phyloP scores from a whole-genome alignment of 2,329 filamentous ascomycete species.

The Clarireedia homoeocarpa region DNA sequence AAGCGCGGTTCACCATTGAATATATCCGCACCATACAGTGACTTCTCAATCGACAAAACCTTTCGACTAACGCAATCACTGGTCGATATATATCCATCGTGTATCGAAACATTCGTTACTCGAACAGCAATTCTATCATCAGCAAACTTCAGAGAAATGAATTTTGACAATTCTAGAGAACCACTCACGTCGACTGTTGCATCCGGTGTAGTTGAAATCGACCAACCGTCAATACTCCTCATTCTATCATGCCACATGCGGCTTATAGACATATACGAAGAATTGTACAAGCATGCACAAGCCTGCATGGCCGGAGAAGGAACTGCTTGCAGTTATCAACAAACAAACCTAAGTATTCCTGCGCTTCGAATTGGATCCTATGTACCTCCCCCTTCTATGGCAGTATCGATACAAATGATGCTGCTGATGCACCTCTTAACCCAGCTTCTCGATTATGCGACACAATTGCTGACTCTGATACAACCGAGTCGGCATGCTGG shows the following conservation, averaged over 20 bases:
- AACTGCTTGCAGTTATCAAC: not conserved
- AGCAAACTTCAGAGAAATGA: not conserved
- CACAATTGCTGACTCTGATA: constrained; percentile 13
- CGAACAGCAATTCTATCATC: not conserved
- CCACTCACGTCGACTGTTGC: not conserved
- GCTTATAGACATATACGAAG: constrained; percentile 19
- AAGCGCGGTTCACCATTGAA: constrained; percentile 1
- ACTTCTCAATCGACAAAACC: constrained; percentile 15
- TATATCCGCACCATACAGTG: not conserved
- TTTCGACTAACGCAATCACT: constrained; percentile 17
- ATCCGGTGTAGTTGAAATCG: not conserved
- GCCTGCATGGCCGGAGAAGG: constrained; percentile 12
- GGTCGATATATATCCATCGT: constrained; percentile 20
- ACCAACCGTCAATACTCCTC: constrained; percentile 19
- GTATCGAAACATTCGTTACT: constrained; percentile 12
- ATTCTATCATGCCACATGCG: constrained; percentile 23
- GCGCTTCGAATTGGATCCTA: constrained; percentile 18
- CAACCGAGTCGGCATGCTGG: not conserved
- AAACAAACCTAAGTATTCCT: constrained; percentile 6
- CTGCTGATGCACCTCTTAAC: constrained; percentile 15
- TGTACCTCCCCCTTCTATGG: constrained; percentile 11
- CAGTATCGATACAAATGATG: constrained; percentile 18
- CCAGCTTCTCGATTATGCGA: constrained; percentile 15
- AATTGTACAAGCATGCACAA: constrained; percentile 19
- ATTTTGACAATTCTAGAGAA: not conserved